Evolutionary conservation across 805 yeast species (phyloP).

Genomic region (Candida tibetensis): DNA sequence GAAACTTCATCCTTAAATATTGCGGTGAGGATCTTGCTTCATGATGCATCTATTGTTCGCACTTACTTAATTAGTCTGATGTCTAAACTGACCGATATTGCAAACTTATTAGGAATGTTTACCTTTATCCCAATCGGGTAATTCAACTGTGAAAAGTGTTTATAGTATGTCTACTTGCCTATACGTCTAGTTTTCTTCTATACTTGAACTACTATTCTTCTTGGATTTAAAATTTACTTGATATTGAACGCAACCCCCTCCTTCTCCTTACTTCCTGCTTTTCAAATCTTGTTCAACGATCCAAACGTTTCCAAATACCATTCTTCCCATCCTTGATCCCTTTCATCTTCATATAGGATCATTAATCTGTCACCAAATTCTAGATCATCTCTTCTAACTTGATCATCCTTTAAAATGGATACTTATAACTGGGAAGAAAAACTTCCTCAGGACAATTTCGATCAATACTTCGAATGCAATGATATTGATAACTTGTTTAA

Average conservation of each 20-base stretch:
- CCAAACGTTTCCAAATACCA: too few species aligned
- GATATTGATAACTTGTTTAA: conserved; percentile 56
- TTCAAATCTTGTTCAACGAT: background rate
- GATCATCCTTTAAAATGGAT: too few species aligned
- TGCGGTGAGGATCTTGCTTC: background rate
- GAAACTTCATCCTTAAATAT: too few species aligned
- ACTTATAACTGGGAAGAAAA: conserved; percentile 37
- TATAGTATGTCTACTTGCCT: background rate
- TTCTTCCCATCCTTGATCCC: too few species aligned
- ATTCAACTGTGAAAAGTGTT: conserved; percentile 5
- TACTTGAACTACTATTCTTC: background rate
- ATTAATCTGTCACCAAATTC: conserved; percentile 2
- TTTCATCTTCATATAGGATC: conserved; percentile 1
- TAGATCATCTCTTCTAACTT: too few species aligned
- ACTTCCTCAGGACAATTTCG: conserved; percentile 54
- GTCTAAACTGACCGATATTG: conserved; percentile 3
- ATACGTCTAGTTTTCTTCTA: background rate
- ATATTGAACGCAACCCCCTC: background rate
- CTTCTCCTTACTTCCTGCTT: too few species aligned
- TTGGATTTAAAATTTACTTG: background rate
- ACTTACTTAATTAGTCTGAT: conserved; percentile 1
- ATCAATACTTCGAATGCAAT: conserved; percentile 45
- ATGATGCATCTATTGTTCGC: background rate
- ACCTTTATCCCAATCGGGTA: conserved; percentile 22
- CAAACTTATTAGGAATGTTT: conserved; percentile 18